Percentiles rank a stretch among this genome's conserved stretches.
These are phyloP conservation scores for Populus deltoides DNA, from an alignment of 345 rosid genomes.

Conservation along the genomic window DNA sequence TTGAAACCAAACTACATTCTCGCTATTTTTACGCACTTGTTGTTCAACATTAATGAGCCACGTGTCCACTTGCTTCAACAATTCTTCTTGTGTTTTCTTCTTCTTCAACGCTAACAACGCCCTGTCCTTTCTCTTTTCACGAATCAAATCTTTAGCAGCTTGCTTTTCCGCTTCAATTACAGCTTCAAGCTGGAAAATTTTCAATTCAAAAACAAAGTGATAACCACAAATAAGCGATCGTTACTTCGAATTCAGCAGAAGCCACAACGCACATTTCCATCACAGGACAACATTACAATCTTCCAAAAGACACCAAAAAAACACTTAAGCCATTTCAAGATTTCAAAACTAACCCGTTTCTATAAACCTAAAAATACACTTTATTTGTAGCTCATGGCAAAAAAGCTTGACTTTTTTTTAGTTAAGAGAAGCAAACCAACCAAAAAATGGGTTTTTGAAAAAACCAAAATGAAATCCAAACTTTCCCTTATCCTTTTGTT, in stretches of 20 bases:
- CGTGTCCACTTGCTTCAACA: slow-evolving; percentile 83
- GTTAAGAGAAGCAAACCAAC: background rate
- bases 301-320: background rate
- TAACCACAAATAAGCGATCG: background rate
- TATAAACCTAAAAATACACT: background rate
- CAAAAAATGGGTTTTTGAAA: background rate
- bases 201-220: background rate
- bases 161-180: slow-evolving; percentile 90
- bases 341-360: background rate
- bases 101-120: slow-evolving; percentile 92
- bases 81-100: slow-evolving; percentile 87
- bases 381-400: background rate
- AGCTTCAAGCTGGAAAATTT: slow-evolving; percentile 54
- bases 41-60: slow-evolving; percentile 97
- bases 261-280: background rate
- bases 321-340: background rate
- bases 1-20: background rate
- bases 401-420: background rate
- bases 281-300: background rate
- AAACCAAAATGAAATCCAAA: background rate
- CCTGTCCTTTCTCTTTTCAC: slow-evolving; percentile 79
- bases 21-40: slow-evolving; percentile 49
- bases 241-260: background rate
- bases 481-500: background rate
- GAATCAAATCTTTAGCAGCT: slow-evolving; percentile 82